Base-by-base conservation (phyloP, 306 rosid species). In the Bauhinia variegata region DNA sequence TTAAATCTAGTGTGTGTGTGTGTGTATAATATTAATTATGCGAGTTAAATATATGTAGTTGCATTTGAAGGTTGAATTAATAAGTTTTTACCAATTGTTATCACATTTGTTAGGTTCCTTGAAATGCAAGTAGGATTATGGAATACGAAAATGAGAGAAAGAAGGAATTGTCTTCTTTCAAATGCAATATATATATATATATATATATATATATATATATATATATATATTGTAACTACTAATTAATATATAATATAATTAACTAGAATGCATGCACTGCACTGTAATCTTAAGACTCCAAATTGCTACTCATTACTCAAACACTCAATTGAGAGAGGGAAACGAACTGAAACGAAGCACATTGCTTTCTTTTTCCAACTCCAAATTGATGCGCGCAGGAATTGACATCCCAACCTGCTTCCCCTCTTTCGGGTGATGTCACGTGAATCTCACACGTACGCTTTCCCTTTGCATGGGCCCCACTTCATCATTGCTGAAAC, bases 391-490 rank as follows among this genome's bases (percentile, higher is more conserved):
- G 56, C 58, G 82, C 38, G 9, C 6, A 36, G 8, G 9, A 67
- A 80, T 79, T 84, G 92, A 91, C 90, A 80, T 69, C 77, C 79
- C 89, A 82, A 79, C 93, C 61, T 57, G 44, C 62, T 67, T 66
- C 31, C 56, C 50, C 36, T 5, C 31, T 80, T 72, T 74, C 67
- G 63, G 60, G 60, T 8, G 63, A 64, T 60, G 71, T 88, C 97
- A 91, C 91, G 81, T 91, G 97, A 91, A 78, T 75, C 89, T 65
- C 84, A 67, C 92, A 79, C 96, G 89, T 64, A 74, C 76, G 79
- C 56, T 53, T 0, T 62, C 37, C 2, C 10, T 71, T 76, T 64
- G 71, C 47, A 54, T 31, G 31, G 74, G 71, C 14, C 68, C 81
- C 74, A 68, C 74, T 75, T 63, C 75, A 75, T 80, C 78, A 67